phyloP scores from a whole-genome alignment of 2,329 filamentous ascomycete genomes.

The Trichophyton rubrum region DNA sequence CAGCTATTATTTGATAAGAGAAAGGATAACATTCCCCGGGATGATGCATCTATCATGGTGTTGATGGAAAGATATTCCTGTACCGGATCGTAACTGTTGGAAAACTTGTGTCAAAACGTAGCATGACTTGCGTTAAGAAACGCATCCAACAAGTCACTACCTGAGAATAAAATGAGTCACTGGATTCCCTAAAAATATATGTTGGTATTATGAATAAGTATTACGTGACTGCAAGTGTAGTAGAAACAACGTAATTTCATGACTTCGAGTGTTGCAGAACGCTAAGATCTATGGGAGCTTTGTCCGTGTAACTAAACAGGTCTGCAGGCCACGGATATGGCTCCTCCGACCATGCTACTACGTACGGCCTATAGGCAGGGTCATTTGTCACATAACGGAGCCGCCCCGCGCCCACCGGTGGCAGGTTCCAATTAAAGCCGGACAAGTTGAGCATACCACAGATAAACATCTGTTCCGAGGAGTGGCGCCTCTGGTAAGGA shows the following conservation, averaged over 20 bases:
- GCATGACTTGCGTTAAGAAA: no score
- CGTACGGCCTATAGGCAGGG: neutral
- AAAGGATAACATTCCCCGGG: conserved; percentile 22
- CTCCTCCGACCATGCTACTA: neutral
- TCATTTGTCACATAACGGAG: neutral
- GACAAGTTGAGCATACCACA: neutral
- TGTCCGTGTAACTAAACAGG: neutral
- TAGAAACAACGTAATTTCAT: neutral
- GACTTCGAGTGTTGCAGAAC: neutral
- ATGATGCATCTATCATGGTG: conserved; percentile 17
- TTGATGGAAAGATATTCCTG: conserved; percentile 16
- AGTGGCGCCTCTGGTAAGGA: neutral
- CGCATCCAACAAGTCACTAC: neutral
- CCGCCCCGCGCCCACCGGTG: neutral
- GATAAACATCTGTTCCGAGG: neutral
- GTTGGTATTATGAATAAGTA: no score
- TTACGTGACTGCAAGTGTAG: neutral
- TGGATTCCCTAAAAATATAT: no score
- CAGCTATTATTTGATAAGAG: conserved; percentile 21
- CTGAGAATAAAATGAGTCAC: neutral
- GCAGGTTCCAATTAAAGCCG: neutral
- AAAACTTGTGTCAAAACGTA: neutral
- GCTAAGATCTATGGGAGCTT: neutral
- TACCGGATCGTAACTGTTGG: neutral
- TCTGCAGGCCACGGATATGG: neutral